A percentile compares a stretch with the other conserved stretches of the same genome.
These are phyloP conservation scores for Kluyveromyces nonfermentans DNA, from an alignment of 805 yeast genomes.

Conservation along the genomic window DNA sequence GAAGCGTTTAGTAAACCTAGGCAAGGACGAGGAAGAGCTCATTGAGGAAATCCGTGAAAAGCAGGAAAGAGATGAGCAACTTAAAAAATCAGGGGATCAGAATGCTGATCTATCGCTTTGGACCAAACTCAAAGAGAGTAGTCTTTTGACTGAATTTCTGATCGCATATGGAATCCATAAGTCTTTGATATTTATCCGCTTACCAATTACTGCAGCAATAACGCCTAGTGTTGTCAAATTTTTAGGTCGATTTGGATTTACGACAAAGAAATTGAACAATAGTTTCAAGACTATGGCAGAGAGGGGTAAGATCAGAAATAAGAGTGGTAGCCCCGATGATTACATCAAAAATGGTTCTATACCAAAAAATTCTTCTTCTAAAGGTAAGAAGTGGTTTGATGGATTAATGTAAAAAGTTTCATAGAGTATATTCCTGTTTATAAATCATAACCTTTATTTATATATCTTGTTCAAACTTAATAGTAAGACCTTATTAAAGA, in stretches of 20 bases:
- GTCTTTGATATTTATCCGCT: conserved; percentile 67
- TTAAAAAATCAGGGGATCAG: conserved; percentile 9
- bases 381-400: conserved; percentile 27
- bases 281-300: conserved; percentile 35
- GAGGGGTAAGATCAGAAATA: conserved; percentile 24
- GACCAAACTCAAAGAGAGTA: conserved; percentile 24
- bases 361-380: conserved; percentile 38
- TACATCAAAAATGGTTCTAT: conserved; percentile 35
- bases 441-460: background rate
- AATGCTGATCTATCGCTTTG: conserved; percentile 16
- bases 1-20: conserved; percentile 55
- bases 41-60: conserved; percentile 29
- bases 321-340: conserved; percentile 25
- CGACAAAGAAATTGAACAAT: conserved; percentile 38
- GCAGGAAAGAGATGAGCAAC: conserved; percentile 19
- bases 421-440: background rate
- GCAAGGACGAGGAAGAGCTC: conserved; percentile 37
- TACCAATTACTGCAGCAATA: conserved; percentile 86
- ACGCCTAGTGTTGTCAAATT: conserved; percentile 69
- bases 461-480: background rate
- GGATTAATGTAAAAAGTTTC: conserved; percentile 20
- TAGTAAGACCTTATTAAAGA: too few species aligned
- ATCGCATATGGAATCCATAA: conserved; percentile 93
- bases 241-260: conserved; percentile 71
- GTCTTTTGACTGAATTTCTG: conserved; percentile 72